Evolutionary conservation across 164 flowering plant species (phyloP).

Genomic region (Berberis vulgaris): DNA sequence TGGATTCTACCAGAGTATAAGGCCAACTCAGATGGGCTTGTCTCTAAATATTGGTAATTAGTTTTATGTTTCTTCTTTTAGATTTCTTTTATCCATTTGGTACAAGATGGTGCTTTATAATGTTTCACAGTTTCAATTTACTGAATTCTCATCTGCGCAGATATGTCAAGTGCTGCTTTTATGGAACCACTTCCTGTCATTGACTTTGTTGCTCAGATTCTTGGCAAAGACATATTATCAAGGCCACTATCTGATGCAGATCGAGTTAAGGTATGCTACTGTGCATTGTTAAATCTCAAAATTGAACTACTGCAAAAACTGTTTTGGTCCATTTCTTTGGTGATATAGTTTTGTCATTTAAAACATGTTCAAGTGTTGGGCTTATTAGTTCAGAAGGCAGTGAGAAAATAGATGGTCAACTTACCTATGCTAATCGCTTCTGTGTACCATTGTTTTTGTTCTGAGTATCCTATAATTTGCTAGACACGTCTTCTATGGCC

Average conservation of each 20-base stretch:
- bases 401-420: no score
- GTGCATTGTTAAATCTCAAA: background rate
- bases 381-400: no score
- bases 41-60: conserved; percentile 63
- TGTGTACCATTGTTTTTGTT: no score
- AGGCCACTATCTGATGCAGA: conserved; percentile 67
- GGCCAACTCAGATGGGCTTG: conserved; percentile 62
- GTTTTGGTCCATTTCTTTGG: background rate
- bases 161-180: conserved; percentile 64
- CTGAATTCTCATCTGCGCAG: conserved; percentile 18
- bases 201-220: conserved; percentile 58
- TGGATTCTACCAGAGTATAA: no score
- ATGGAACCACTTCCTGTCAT: conserved; percentile 70
- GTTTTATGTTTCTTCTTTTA: background rate
- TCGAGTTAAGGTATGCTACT: conserved; percentile 46
- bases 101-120: background rate
- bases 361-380: no score
- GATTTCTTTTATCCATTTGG: background rate
- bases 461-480: no score
- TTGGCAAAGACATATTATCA: conserved; percentile 38
- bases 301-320: background rate
- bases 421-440: no score
- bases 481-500: no score
- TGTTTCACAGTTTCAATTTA: background rate
- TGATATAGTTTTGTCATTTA: no score